Conservation (phyloP, 805 yeast genomes). For the Metschnikowia cubensis region DNA sequence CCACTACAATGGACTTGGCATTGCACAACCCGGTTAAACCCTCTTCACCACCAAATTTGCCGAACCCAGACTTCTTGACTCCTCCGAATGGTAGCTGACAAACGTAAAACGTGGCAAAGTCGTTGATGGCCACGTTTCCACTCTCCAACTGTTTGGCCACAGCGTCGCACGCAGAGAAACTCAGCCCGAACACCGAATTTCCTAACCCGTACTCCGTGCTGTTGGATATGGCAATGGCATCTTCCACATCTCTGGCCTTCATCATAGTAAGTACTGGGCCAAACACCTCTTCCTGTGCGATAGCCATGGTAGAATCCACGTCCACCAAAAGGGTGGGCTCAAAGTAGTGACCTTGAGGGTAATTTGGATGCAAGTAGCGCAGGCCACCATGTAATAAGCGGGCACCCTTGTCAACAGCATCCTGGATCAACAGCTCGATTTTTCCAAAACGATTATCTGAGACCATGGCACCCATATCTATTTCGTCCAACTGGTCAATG, state of each 20-base stretch:
- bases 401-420: constrained; percentile 83
- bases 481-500: constrained; percentile 83
- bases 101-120: constrained; percentile 93
- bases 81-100: constrained; percentile 99
- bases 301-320: constrained; percentile 67
- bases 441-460: constrained; percentile 68
- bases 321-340: constrained; percentile 84
- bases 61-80: constrained; percentile 86
- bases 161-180: constrained; percentile 51
- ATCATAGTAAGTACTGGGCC: constrained; percentile 87
- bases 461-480: constrained; percentile 96
- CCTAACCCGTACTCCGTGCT: constrained; percentile 88
- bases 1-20: constrained; percentile 84
- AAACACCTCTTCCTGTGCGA: constrained; percentile 89
- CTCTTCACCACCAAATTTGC: constrained; percentile 97
- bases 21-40: constrained; percentile 88
- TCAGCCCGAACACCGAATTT: constrained; percentile 78
- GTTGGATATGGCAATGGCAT: constrained; percentile 77
- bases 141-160: constrained; percentile 64
- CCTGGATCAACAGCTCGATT: constrained; percentile 62
- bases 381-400: constrained; percentile 75
- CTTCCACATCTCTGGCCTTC: constrained; percentile 60
- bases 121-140: constrained; percentile 96
- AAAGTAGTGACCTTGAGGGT: constrained; percentile 93
- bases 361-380: constrained; percentile 78